These are phyloP conservation scores for Sphagnum fallax DNA, from an alignment of 228 moss, liverwort and hornwort species.

Conservation along the genomic window DNA sequence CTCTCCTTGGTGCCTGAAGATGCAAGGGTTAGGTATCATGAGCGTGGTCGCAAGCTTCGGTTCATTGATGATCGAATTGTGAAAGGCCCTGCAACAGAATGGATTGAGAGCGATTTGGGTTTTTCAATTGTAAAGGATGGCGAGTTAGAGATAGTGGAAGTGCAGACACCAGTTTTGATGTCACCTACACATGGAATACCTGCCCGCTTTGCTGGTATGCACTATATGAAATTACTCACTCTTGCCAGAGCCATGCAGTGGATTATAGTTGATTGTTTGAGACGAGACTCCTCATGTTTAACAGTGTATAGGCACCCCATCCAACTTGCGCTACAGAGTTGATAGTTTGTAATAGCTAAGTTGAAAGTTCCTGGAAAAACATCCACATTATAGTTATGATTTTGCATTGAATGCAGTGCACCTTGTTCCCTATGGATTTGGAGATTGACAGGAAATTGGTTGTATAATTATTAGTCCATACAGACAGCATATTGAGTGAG, in stretches of 20 bases:
- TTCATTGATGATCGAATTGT: conserved; percentile 55
- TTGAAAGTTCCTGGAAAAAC: too few species aligned
- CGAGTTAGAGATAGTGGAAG: conserved; percentile 20
- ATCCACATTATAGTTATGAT: too few species aligned
- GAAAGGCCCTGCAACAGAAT: conserved; percentile 11
- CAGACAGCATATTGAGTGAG: too few species aligned
- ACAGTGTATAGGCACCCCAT: too few species aligned
- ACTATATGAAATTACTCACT: conserved; percentile 62
- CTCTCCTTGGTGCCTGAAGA: conserved; percentile 34
- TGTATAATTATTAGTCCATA: too few species aligned
- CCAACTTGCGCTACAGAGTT: too few species aligned
- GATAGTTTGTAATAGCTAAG: too few species aligned
- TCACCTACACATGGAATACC: conserved; percentile 18
- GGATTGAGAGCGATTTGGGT: conserved; percentile 53
- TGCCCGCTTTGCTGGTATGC: conserved; percentile 53
- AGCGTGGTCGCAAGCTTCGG: conserved; percentile 46
- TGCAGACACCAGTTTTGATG: conserved; percentile 32
- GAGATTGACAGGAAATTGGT: too few species aligned
- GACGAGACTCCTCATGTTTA: conserved; percentile 2
- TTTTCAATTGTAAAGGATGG: conserved; percentile 13
- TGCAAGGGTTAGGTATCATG: conserved; percentile 22
- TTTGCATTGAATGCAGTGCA: too few species aligned
- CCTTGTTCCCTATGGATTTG: too few species aligned
- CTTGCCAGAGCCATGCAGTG: conserved; percentile 50
- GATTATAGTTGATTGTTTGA: conserved; percentile 53